These are phyloP conservation scores for Eremothecium coryli DNA, from an alignment of 1,139 yeast genomes.

Conservation along the genomic window DNA sequence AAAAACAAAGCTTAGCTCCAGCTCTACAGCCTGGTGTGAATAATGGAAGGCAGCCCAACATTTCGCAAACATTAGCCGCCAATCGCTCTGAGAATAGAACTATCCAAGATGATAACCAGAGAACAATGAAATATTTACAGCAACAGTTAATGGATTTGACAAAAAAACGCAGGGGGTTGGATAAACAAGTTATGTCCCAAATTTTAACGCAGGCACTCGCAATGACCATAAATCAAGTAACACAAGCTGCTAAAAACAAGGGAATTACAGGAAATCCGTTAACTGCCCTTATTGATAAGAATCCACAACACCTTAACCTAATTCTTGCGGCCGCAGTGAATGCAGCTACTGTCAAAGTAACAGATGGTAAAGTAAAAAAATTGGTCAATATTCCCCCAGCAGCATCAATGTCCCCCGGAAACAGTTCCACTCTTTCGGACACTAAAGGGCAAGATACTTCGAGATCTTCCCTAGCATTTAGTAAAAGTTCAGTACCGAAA, in stretches of 20 bases:
- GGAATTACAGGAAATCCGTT: constrained; percentile 77
- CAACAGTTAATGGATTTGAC: constrained; percentile 62
- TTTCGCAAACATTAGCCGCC: constrained; percentile 31
- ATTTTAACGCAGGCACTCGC: constrained; percentile 88
- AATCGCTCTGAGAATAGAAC: constrained; percentile 23
- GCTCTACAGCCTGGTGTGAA: constrained; percentile 17
- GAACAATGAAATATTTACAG: constrained; percentile 47
- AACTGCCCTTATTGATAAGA: constrained; percentile 71
- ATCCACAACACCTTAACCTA: constrained; percentile 78
- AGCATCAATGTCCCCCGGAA: constrained; percentile 7
- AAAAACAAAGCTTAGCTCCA: constrained; percentile 15
- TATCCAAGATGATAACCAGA: constrained; percentile 25
- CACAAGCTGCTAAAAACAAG: constrained; percentile 76
- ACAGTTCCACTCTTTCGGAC: neutral
- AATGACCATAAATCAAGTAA: constrained; percentile 83
- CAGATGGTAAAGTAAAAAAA: constrained; percentile 37
- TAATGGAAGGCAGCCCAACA: constrained; percentile 23
- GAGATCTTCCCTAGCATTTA: constrained; percentile 6
- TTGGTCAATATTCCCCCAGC: constrained; percentile 30
- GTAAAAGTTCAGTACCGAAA: constrained; percentile 8
- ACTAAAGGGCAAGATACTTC: constrained; percentile 1
- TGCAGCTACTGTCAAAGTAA: constrained; percentile 61
- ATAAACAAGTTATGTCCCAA: constrained; percentile 65
- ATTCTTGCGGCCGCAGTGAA: constrained; percentile 77
- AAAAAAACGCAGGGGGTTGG: constrained; percentile 59